Conservation (phyloP, 2,329 filamentous ascomycete species). For the Fusarium brachygibbosum region DNA sequence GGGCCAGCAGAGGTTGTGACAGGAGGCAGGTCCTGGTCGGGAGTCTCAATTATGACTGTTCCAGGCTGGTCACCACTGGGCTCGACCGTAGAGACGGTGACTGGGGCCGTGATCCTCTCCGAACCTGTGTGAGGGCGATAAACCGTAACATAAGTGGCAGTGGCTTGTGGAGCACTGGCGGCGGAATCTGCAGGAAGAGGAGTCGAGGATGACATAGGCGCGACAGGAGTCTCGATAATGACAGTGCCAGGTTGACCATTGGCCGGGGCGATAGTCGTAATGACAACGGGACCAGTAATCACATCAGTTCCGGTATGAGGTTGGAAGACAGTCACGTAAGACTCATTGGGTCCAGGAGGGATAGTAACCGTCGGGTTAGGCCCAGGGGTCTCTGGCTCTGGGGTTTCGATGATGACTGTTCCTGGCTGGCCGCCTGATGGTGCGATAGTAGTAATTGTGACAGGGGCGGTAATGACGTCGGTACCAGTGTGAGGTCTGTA, state of each 20-base stretch:
- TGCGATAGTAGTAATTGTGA: constrained; percentile 23
- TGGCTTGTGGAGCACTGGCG: not conserved
- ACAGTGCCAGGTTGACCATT: constrained; percentile 31
- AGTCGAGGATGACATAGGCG: constrained; percentile 7
- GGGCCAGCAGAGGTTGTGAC: constrained; percentile 25
- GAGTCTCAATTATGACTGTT: constrained; percentile 36
- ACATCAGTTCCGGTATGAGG: constrained; percentile 22
- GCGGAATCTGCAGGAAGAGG: constrained; percentile 2
- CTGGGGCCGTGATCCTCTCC: constrained; percentile 20
- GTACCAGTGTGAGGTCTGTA: constrained; percentile 30
- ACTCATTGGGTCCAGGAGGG: constrained; percentile 23
- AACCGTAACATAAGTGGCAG: constrained; percentile 30
- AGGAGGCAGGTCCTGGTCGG: constrained; percentile 22
- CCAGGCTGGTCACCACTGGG: constrained; percentile 28
- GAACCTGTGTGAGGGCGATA: constrained; percentile 31
- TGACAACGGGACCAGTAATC: constrained; percentile 23
- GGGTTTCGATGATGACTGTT: constrained; percentile 35
- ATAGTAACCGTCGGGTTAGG: constrained; percentile 30
- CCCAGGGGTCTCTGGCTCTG: constrained; percentile 7
- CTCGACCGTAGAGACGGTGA: constrained; percentile 27
- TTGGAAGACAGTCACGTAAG: constrained; percentile 32
- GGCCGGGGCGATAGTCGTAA: constrained; percentile 23
- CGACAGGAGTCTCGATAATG: constrained; percentile 30
- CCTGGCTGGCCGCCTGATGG: constrained; percentile 22
- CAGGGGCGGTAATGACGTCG: constrained; percentile 22